Conservation (phyloP, 768 basidiomycete genomes). For the Cytidiella melzeri region DNA sequence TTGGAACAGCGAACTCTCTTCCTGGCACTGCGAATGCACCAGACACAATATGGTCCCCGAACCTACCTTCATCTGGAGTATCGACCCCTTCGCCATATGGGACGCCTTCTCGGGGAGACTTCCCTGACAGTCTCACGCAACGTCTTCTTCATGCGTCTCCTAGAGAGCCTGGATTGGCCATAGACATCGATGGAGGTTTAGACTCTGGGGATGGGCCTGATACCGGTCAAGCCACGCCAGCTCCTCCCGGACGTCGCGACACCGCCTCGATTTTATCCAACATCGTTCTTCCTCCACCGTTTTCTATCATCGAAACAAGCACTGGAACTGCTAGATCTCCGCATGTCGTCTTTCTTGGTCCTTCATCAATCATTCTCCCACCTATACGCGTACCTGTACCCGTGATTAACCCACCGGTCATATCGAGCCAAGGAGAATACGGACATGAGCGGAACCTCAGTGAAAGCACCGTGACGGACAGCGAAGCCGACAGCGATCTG, state of each 20-base stretch:
- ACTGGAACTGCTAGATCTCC: neutral
- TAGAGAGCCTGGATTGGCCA: slow-evolving; percentile 18
- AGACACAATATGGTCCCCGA: slow-evolving; percentile 26
- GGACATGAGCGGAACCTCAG: slow-evolving; percentile 16
- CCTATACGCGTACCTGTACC: slow-evolving; percentile 18
- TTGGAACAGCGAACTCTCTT: slow-evolving; percentile 16
- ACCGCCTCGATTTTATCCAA: neutral
- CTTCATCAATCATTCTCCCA: slow-evolving; percentile 24
- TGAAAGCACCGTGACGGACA: slow-evolving; percentile 16
- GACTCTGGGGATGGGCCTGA: slow-evolving; percentile 21
- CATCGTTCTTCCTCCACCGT: slow-evolving; percentile 21
- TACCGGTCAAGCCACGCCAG: slow-evolving; percentile 13
- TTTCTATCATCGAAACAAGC: neutral
- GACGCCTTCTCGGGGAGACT: slow-evolving; percentile 32
- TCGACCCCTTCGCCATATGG: slow-evolving; percentile 44
- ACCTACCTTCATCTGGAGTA: slow-evolving; percentile 42
- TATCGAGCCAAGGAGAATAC: neutral
- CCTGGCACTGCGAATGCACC: slow-evolving; percentile 11
- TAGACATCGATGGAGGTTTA: slow-evolving; percentile 11
- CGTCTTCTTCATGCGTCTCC: slow-evolving; percentile 42
- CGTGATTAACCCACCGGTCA: neutral
- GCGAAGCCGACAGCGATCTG: slow-evolving; percentile 16
- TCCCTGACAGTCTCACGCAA: slow-evolving; percentile 48
- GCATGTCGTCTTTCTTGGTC: slow-evolving; percentile 22
- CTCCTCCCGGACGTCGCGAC: slow-evolving; percentile 3